Evolutionary conservation across 345 rosid genomes (phyloP), one percentile per base, ranked within the genome.

Genomic region (Rhodamnia argentea): DNA sequence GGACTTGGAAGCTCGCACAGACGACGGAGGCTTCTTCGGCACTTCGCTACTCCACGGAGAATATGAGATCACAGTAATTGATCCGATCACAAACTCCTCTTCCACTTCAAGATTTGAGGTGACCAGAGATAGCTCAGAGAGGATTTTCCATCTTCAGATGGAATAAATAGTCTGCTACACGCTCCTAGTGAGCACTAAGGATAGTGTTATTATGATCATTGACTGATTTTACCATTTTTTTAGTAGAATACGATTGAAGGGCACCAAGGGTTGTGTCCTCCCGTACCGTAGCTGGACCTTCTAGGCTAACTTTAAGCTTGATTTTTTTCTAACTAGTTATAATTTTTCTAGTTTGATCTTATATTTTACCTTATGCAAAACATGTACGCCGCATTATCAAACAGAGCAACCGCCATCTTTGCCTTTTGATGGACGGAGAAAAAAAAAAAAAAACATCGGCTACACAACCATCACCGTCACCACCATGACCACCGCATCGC

Each of bases 1-100:
- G 0, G 55, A n/a, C 58, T 16, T 23, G 44, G 85, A 86, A 81
- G 60, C 83, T 60, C 52, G n/a, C 24, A 70, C 88, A 13, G 91
- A 88, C 56, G 60, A 51, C 29, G 62, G 85, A 57, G 94, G 93
- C 22, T 87, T 57, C 54, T 85, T 78, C 16, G 90, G 91, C 82
- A 83, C 84, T 83, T 86, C 91, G 2, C 82, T 95, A 88, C 89
- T 92, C 86, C 91, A 92, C 82, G 98, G 98, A 82, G 95, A 92
- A 84, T 92, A 94, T 83, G 85, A 86, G 56, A 26, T 93, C 20
- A 89, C 87, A 1, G 89, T 94, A 14, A 87, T 83, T 22, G 59
- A 93, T 84, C 92, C 94, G 11, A 70, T 27, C 53, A 89, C 90
- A 59, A 90, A 85, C 51, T 64, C 87, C 62, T 81, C 85, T 27